Conservation (phyloP, 2,329 filamentous ascomycete genomes). For the Leptographium lundbergii region DNA sequence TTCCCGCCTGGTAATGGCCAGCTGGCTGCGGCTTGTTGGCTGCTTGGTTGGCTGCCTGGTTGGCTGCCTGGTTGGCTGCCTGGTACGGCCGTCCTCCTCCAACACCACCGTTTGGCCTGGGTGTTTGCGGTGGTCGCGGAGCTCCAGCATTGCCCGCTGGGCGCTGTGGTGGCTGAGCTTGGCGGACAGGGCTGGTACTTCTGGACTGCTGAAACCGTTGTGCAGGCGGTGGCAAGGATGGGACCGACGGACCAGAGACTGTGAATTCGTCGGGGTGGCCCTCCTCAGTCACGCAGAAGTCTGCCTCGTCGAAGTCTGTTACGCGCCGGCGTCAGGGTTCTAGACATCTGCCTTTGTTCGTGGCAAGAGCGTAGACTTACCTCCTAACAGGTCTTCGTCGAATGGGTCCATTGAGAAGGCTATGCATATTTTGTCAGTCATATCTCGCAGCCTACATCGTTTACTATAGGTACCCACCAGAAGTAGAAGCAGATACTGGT, state of each 20-base stretch:
- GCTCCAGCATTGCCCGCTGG: background rate
- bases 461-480: background rate
- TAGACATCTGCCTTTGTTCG: background rate
- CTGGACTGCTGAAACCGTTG: conserved; percentile 13
- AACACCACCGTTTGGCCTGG: background rate
- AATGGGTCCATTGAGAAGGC: conserved; percentile 15
- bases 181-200: conserved; percentile 11
- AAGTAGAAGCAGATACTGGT: background rate
- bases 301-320: conserved; percentile 32
- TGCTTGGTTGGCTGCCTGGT: conserved; percentile 3
- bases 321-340: background rate
- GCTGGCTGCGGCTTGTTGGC: background rate
- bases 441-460: background rate
- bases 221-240: conserved; percentile 4
- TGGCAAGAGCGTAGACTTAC: conserved; percentile 19
- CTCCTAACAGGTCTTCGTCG: conserved; percentile 34
- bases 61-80: conserved; percentile 1
- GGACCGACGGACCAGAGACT: conserved; percentile 27
- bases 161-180: conserved; percentile 10
- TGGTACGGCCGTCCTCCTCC: conserved; percentile 3
- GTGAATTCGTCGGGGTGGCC: conserved; percentile 68
- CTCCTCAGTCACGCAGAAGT: conserved; percentile 57
- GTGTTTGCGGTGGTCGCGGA: conserved; percentile 11
- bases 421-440: background rate
- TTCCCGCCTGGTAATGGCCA: background rate